Evolutionary conservation across 768 basidiomycete genomes (phyloP), one percentile per base, ranked within the genome.

Genomic region (Pleurotus tuoliensis): DNA sequence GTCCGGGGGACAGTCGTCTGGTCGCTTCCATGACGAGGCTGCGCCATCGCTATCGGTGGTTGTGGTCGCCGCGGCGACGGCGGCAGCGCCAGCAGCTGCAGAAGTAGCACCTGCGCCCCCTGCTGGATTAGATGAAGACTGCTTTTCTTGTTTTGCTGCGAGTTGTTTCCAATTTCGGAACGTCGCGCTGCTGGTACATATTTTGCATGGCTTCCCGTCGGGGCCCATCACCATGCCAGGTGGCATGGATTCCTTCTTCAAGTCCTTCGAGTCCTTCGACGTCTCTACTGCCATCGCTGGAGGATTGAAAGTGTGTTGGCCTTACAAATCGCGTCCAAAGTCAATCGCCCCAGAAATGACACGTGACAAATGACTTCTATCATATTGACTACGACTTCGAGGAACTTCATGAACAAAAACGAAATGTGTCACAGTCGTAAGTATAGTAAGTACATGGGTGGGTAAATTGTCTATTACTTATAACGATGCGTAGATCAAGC

Each of bases 191-290:
- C 56, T 62, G 41, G 85, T 90, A 64, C 94, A 95, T 25, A 91
- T 85, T 73, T 93, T 96, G 79, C 96, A 98, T 0, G 92, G 93
- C 69, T 94, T 97, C 16, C 96, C 95, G 61, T 98, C 92, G 11
- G 92, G 90, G 1, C 92, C 94, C 61, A 98, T 73, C 56, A 95
- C 82, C 79, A 93, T 86, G 2, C 92, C 93, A 5, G 91, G 88
- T 0, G 90, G 88, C 25, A 88, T 65, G n/a, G 70, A 58, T 24
- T 56, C 41, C 22, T 49, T 51, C 48, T 30, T 15, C 25, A 51
- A 2, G 22, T 49, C 34, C 30, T 34, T 34, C 8, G 30, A 9
- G 30, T 34, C 30, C 30, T 8, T 34, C 1, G 30, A 34, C 2
- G 30, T 34, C 30, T 34, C 30, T 34, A 9, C 30, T 30, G 30